Base-by-base conservation (phyloP, 2,329 filamentous ascomycete genomes). In the Hansfordia pulvinata region DNA sequence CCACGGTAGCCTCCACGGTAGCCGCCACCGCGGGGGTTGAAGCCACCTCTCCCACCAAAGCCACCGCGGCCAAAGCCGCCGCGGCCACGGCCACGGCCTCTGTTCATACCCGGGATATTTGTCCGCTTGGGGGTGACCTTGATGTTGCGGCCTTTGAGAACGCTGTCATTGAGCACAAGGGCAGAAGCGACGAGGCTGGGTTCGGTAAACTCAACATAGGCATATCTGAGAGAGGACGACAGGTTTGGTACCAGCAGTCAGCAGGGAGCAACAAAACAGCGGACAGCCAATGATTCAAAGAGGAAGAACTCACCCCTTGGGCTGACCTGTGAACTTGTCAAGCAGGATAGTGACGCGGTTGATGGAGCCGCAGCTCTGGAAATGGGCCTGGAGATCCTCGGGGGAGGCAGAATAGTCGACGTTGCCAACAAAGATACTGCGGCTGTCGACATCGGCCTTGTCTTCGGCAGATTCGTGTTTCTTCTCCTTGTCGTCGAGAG, bases 311-410 rank as follows among this genome's bases (percentile, higher is more conserved):
- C 63, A 93, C 86, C 90, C 90, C 65, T 98, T 98, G n/a, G 90
- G 90, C 63, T 96, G 86, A 37, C 90, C 90, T 8, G 86, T 93
- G 49, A 94, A 96, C 62, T 98, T 98, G 61, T 98, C 90, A 41
- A 98, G 62, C 41, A 98, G 62, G 40, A 98, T 98, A 2, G 90
- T 98, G 32, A 98, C 90, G 34, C 90, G 79, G 56, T 98, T 98
- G 64, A 98, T 98, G 40, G 81, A 84, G 33, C 90, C 90, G 45
- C 85, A 93, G 62, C 77, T 92, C 63, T 93, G 85, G 60, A 98
- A 98, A 50, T 98, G 90, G 32, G 85, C 83, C 62, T 98, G 90
- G 32, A 98, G 90, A 61, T 98, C 90, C 58, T 98, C 90, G 3
- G 90, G 90, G 16, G 85, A 92, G 13, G 88, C 86, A 35, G 83